phyloP scores from a whole-genome alignment of 495 filamentous ascomycete genomes.

The Lasiosphaeria hispida region DNA sequence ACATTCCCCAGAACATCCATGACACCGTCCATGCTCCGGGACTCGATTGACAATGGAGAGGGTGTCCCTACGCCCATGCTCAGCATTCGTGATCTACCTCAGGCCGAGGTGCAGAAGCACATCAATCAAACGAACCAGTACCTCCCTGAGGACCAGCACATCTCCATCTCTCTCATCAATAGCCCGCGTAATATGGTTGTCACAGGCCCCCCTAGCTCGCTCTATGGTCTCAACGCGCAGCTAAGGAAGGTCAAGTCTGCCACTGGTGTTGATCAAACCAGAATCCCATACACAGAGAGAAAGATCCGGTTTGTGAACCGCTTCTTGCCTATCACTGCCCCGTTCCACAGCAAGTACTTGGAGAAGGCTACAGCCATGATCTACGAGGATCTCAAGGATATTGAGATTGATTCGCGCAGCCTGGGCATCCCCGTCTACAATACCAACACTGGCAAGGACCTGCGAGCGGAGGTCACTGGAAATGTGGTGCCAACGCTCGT shows the following conservation, averaged over 20 bases:
- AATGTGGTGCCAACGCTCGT: constrained; percentile 77
- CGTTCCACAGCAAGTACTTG: constrained; percentile 96
- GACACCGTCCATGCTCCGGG: constrained; percentile 86
- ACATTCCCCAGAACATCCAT: constrained; percentile 93
- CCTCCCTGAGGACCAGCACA: constrained; percentile 86
- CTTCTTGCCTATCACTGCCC: constrained; percentile 95
- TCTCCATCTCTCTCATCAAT: constrained; percentile 92
- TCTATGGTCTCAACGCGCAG: constrained; percentile 92
- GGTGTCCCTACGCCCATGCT: constrained; percentile 95
- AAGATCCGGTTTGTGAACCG: constrained; percentile 96
- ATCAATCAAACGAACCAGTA: constrained; percentile 95
- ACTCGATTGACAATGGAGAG: constrained; percentile 91
- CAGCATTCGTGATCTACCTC: constrained; percentile 88
- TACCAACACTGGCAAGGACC: constrained; percentile 80
- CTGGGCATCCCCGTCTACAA: constrained; percentile 82
- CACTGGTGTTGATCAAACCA: constrained; percentile 92
- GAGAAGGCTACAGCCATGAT: constrained; percentile 74
- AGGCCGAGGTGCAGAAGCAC: constrained; percentile 83
- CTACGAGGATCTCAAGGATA: constrained; percentile 78
- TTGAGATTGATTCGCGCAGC: constrained; percentile 64
- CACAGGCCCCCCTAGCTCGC: constrained; percentile 89
- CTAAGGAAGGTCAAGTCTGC: constrained; percentile 95
- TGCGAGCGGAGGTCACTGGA: constrained; percentile 59
- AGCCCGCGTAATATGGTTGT: constrained; percentile 96
- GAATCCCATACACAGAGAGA: constrained; percentile 88